phyloP scores from a whole-genome alignment of 2,329 filamentous ascomycete species.

The Apiospora sp. region DNA sequence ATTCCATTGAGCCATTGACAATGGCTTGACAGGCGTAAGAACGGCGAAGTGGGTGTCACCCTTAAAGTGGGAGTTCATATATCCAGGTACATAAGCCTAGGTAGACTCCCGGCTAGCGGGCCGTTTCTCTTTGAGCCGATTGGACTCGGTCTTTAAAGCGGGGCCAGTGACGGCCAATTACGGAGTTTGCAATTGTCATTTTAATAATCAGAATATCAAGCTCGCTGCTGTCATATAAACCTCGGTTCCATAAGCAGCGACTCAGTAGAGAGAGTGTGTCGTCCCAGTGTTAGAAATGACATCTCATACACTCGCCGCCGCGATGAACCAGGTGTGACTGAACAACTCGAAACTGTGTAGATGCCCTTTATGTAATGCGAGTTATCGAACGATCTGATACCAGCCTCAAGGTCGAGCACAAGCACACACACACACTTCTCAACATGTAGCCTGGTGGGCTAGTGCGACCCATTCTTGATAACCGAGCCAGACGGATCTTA shows the following conservation, averaged over 20 bases:
- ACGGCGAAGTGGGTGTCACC: not conserved
- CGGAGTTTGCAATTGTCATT: constrained; percentile 3
- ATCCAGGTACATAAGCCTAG: not conserved
- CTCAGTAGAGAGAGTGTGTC: not conserved
- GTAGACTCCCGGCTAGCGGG: constrained; percentile 4
- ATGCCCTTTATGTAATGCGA: not conserved
- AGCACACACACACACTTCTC: not conserved
- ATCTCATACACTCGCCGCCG: not conserved
- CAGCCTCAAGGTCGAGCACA: constrained; percentile 8
- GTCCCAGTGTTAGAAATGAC: not conserved
- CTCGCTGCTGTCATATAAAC: constrained; percentile 6
- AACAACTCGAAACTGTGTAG: not conserved
- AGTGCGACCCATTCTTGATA: constrained; percentile 20
- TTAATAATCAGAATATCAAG: constrained; percentile 5
- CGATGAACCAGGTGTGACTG: not conserved
- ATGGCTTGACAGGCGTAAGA: not conserved
- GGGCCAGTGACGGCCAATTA: not conserved
- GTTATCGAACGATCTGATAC: constrained; percentile 2
- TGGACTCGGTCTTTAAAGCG: not conserved
- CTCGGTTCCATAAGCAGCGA: not conserved
- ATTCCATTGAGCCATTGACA: not conserved
- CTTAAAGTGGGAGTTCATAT: not conserved
- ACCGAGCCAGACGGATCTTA: constrained; percentile 15
- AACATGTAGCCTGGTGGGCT: not conserved
- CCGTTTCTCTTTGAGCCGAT: constrained; percentile 4